Evolutionary conservation across 2,329 filamentous ascomycete genomes (phyloP).

Genomic region (Cercospora sp.): DNA sequence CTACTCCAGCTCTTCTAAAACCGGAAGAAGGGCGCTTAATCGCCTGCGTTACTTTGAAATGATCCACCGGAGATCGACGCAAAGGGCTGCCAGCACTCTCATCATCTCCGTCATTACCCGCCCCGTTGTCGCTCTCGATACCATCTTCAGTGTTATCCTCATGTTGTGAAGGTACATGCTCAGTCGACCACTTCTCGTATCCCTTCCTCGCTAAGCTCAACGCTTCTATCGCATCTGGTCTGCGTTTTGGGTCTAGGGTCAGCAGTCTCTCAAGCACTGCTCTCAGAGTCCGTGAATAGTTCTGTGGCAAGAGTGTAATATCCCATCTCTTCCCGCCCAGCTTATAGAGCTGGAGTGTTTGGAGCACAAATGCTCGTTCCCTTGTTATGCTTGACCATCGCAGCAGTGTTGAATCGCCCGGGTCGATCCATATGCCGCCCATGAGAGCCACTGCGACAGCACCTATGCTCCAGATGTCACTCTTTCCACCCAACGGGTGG

Average conservation of each 20-base stretch:
- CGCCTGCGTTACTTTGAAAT: not conserved
- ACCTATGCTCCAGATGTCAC: constrained; percentile 23
- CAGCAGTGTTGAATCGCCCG: not conserved
- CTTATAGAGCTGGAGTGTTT: constrained; percentile 11
- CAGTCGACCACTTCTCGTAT: constrained; percentile 2
- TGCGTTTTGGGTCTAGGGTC: constrained; percentile 3
- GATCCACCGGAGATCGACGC: not conserved
- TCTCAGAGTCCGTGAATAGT: not conserved
- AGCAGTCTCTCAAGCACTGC: constrained; percentile 1
- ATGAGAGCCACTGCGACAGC: constrained; percentile 23
- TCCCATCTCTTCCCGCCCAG: constrained; percentile 10
- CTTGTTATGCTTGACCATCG: not conserved
- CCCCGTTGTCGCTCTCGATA: not conserved
- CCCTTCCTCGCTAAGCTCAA: not conserved
- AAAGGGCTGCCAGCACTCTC: not conserved
- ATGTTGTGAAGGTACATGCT: not conserved
- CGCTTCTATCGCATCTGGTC: not conserved
- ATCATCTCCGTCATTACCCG: not conserved
- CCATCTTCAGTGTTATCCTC: not conserved
- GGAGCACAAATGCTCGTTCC: constrained; percentile 7
- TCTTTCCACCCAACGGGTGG: not conserved
- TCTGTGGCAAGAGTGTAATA: not conserved
- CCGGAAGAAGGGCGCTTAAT: not conserved
- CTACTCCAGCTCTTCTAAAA: not conserved
- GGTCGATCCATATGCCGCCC: constrained; percentile 18